Evolutionary conservation across 768 basidiomycete genomes (phyloP).

Genomic region (Mycena galericulata): DNA sequence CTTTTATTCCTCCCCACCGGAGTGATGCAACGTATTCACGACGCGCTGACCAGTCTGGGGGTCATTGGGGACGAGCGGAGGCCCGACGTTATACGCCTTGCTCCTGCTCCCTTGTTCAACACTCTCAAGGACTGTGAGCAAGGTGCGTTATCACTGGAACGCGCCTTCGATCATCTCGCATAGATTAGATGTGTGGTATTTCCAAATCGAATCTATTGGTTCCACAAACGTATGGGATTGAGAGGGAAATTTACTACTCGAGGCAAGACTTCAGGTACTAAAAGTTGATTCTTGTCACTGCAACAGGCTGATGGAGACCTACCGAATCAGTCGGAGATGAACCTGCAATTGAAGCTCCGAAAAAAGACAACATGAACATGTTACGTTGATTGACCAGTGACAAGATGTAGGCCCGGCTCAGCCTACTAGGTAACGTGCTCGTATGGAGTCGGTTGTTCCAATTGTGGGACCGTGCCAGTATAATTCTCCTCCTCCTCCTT

Average conservation of each 20-base stretch:
- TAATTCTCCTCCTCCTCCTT: no score
- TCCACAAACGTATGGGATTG: background rate
- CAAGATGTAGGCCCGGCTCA: no score
- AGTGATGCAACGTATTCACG: constrained; percentile 79
- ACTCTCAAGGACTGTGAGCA: constrained; percentile 80
- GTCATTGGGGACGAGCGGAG: constrained; percentile 93
- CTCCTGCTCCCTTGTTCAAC: constrained; percentile 91
- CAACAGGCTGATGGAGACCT: background rate
- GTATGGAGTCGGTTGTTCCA: no score
- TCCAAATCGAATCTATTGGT: constrained; percentile 10
- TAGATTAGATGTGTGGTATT: constrained; percentile 12
- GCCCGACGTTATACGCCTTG: constrained; percentile 92
- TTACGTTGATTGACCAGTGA: no score
- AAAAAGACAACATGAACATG: no score
- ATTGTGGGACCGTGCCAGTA: no score
- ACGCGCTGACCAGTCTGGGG: constrained; percentile 71
- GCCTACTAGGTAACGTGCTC: no score
- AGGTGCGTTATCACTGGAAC: constrained; percentile 74
- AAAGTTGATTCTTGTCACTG: background rate
- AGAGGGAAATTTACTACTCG: background rate
- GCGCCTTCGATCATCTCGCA: constrained; percentile 54
- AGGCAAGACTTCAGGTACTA: no score
- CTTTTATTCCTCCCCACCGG: constrained; percentile 79
- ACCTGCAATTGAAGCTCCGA: constrained; percentile 21
- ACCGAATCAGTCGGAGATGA: constrained; percentile 25